Base-by-base conservation (phyloP, 2,329 filamentous ascomycete species). In the Pseudocercospora pini-densiflorae region DNA sequence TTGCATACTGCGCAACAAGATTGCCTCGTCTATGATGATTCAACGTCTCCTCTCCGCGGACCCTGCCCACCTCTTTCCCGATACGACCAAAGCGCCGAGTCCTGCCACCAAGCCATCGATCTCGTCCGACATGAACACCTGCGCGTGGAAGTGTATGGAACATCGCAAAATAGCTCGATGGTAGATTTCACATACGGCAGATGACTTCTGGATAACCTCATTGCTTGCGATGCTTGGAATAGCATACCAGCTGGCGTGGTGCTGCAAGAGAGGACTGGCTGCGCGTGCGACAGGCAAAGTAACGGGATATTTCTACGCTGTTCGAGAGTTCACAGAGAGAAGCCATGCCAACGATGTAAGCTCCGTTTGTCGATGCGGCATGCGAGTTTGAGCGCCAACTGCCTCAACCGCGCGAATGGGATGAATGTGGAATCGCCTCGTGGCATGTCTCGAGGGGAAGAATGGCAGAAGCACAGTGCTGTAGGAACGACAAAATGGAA, bases 41-140 rank as follows among this genome's bases (percentile, higher is more conserved):
- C 23, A 12, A 12, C 5, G 10, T 24, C n/a, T 12, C 47, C 23
- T 23, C 23, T 24, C 14, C 47, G 47, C 21, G 47, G 47, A 14
- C 6, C 9, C n/a, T 51, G 40, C 47, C 9, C 9, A 51, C 47
- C 47, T 27, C 19, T 51, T 51, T 51, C 47, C 47, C 23, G 19
- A 14, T 51, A 3, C 19, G 47, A 51, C 9, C 47, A 27, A 4
- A 24, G 24, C 27, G 24, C 51, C 51, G 51, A 21, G 53, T 21
- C 5, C n/a, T 55, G 53, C 53, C 53, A 29, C 53, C 23, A 55
- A 55, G 53, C 23, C 53, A 55, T 19, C 23, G 24, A 55, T 55
- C 19, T 55, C 16, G 47, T n/a, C 40, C 40, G 40, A 33, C 27
- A n/a, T 54, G 51, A 54, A 27, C 49, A 49, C 5, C 16, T 14